Conservation (phyloP, 164 flowering plant species). For the Magnolia changhungtana region DNA sequence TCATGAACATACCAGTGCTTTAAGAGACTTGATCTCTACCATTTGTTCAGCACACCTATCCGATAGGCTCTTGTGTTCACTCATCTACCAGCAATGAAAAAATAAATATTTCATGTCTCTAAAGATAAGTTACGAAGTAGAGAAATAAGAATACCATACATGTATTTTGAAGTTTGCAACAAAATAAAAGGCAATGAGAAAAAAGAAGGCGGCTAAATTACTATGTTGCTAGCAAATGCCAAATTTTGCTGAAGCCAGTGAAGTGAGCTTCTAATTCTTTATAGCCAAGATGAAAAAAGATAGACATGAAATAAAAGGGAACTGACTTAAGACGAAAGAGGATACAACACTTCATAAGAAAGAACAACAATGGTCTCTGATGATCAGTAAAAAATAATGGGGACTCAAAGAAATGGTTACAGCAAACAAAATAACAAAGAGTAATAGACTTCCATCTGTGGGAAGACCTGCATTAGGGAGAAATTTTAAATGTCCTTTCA, state of each 20-base stretch:
- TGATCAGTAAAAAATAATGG: neutral
- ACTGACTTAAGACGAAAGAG: too few species aligned
- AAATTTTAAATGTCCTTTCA: too few species aligned
- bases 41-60: constrained; percentile 56
- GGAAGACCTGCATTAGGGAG: too few species aligned
- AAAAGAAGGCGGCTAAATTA: too few species aligned
- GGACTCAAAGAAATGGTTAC: neutral
- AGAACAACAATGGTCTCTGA: neutral
- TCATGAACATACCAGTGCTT: constrained; percentile 49
- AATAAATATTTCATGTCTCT: neutral
- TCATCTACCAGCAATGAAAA: constrained; percentile 44
- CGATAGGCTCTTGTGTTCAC: constrained; percentile 50
- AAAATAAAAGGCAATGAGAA: too few species aligned
- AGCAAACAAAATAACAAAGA: neutral
- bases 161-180: neutral
- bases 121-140: neutral
- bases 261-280: neutral
- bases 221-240: neutral
- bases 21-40: constrained; percentile 66
- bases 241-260: neutral
- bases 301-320: neutral
- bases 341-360: too few species aligned
- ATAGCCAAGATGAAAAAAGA: neutral
- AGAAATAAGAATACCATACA: neutral
- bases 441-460: neutral